Percentiles rank a stretch among this genome's conserved stretches.
Conservation (phyloP, 169 alveolate species). For the Plasmodium berghei region DNA sequence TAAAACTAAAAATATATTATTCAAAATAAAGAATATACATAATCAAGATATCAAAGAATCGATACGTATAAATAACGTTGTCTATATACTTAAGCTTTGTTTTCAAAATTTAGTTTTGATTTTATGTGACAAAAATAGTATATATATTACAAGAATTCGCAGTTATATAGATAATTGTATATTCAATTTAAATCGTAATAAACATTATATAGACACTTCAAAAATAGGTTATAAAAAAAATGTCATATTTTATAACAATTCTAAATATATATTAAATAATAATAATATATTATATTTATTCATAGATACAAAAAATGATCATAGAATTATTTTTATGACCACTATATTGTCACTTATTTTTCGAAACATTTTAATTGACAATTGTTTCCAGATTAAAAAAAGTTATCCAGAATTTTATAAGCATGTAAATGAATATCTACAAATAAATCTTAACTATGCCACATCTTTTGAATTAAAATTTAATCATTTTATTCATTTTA, state of each 20-base stretch:
- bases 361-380: constrained; percentile 20
- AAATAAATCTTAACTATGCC: constrained; percentile 6
- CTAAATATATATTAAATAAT: constrained; percentile 17
- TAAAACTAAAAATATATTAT: constrained; percentile 1
- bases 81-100: constrained; percentile 10
- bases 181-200: background rate
- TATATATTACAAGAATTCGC: background rate
- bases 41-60: constrained; percentile 50
- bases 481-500: background rate
- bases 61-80: constrained; percentile 11
- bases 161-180: constrained; percentile 16
- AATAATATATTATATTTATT: constrained; percentile 10
- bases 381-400: constrained; percentile 7
- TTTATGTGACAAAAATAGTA: constrained; percentile 9
- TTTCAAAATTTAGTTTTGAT: constrained; percentile 33
- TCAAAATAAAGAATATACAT: constrained; percentile 35
- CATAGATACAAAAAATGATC: constrained; percentile 45
- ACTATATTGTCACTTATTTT: constrained; percentile 37
- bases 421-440: constrained; percentile 12
- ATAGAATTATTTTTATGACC: constrained; percentile 34
- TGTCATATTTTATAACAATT: background rate
- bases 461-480: background rate
- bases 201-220: background rate
- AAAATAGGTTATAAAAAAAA: background rate
- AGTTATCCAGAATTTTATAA: constrained; percentile 31